Percentiles rank a stretch among this genome's conserved stretches.
Evolutionary conservation across 148 eudicot species (phyloP).

Genomic region (Camellia sinensis): DNA sequence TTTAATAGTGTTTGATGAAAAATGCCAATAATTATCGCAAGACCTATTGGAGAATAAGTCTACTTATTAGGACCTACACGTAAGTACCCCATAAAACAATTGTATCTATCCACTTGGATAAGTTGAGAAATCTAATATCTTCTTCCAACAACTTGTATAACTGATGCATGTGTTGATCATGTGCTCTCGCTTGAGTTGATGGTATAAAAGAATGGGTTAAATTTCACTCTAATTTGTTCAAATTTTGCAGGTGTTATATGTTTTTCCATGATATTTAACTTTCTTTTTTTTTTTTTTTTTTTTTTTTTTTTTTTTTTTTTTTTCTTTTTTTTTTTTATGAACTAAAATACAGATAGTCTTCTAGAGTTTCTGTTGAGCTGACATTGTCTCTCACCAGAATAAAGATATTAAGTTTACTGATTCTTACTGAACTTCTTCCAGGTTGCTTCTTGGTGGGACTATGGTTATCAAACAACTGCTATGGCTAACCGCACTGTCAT

Average conservation of each 20-base stretch:
- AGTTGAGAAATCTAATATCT: neutral
- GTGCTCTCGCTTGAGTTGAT: neutral
- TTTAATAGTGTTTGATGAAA: no score
- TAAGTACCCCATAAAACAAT: neutral
- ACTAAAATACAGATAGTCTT: neutral
- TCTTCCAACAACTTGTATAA: neutral
- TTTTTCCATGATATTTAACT: neutral
- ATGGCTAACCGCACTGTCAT: slow-evolving; percentile 99
- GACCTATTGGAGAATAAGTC: no score
- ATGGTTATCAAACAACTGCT: slow-evolving; percentile 99
- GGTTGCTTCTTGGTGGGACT: slow-evolving; percentile 99
- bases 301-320: no score
- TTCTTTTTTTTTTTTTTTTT: no score
- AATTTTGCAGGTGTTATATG: no score
- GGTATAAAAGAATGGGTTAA: no score
- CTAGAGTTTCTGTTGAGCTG: slow-evolving; percentile 1
- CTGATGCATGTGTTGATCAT: neutral
- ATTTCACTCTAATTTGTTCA: no score
- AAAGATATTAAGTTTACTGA: neutral
- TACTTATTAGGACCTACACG: no score
- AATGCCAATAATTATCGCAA: no score
- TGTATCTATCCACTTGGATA: neutral
- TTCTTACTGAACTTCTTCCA: slow-evolving; percentile 32
- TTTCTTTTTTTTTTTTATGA: no score
- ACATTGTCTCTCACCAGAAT: neutral